Base-by-base conservation (phyloP, 345 rosid species). In the Euphorbia peplus region DNA sequence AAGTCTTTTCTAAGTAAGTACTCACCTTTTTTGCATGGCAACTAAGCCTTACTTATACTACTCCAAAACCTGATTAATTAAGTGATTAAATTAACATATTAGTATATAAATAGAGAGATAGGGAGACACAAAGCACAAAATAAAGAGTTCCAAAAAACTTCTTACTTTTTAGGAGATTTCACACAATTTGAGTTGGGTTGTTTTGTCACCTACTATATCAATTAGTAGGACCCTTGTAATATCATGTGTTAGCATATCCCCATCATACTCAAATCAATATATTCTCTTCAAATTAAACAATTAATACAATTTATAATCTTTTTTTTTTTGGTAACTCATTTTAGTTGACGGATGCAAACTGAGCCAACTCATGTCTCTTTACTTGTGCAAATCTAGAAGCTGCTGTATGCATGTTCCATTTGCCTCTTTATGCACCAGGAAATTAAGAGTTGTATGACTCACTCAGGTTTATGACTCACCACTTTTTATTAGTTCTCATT, bases 41-140 rank as follows among this genome's bases (percentile, higher is more conserved):
- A 24, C 9, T 9, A 22, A 14, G 59, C 14, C 7, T 22, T 57
- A 29, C 62, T 69, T 52, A 63, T 71, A 48, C 28, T 6, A n/a
- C 10, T 19, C 18, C 12, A 32, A 3, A 4, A 42, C 42, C 42
- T 4, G 11, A 5, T 39, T 39, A 39, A 39, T 39, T 39, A 39
- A 39, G 1, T 4, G 0, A 39, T 39, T 39, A 39, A 39, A 4
- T 39, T 1, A 2, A 5, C 37, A 2, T 32, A n/a, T n/a, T n/a
- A n/a, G n/a, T n/a, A n/a, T n/a, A n/a, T n/a, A n/a, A n/a, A n/a
- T n/a, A n/a, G n/a, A n/a, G n/a, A n/a, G n/a, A n/a, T n/a, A n/a
- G n/a, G n/a, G 37, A 67, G 19, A 68, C 88, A 81, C 90, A 70
- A 81, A 86, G 76, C 89, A 88, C 89, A 82, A 82, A 84, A 80